A percentile compares a stretch with the other conserved stretches of the same genome.
Evolutionary conservation across 495 filamentous ascomycete genomes (phyloP).

Genomic region (Bryoglossum gracile): DNA sequence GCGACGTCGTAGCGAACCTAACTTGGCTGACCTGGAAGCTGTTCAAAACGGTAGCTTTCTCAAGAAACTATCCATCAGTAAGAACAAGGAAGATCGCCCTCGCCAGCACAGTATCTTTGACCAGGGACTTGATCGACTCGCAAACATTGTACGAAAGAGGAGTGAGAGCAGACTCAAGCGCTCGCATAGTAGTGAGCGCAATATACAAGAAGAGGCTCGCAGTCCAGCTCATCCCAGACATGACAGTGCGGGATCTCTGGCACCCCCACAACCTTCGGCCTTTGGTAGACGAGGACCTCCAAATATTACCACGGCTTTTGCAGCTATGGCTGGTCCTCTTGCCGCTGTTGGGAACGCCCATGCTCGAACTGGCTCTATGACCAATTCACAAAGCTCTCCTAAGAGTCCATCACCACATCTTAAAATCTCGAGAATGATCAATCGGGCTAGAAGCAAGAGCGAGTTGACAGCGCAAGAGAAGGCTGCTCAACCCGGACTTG

Average conservation of each 20-base stretch:
- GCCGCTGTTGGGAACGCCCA: slow-evolving; percentile 54
- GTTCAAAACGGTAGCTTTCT: slow-evolving; percentile 52
- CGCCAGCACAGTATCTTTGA: slow-evolving; percentile 37
- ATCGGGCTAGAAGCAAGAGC: slow-evolving; percentile 65
- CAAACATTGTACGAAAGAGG: slow-evolving; percentile 50
- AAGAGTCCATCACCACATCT: slow-evolving; percentile 34
- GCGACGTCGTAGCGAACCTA: slow-evolving; percentile 51
- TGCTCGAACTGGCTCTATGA: slow-evolving; percentile 51
- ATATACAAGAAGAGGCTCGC: slow-evolving; percentile 27
- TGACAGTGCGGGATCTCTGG: slow-evolving; percentile 46
- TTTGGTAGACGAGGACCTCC: slow-evolving; percentile 54
- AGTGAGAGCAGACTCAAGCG: slow-evolving; percentile 44
- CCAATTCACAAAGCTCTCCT: slow-evolving; percentile 45
- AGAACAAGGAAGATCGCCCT: slow-evolving; percentile 26
- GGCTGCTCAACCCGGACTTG: slow-evolving; percentile 22
- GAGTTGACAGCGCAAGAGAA: slow-evolving; percentile 42
- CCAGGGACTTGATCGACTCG: slow-evolving; percentile 28
- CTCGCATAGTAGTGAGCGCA: slow-evolving; percentile 20
- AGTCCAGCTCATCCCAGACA: slow-evolving; percentile 27
- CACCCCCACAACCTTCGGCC: slow-evolving; percentile 48
- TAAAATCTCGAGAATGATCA: slow-evolving; percentile 36
- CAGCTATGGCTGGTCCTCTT: slow-evolving; percentile 54
- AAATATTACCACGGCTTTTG: slow-evolving; percentile 55
- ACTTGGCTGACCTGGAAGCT: slow-evolving; percentile 50
- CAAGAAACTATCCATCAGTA: slow-evolving; percentile 52